A percentile compares a stretch with the other conserved stretches of the same genome.
These are phyloP conservation scores for Yarrowia keelungensis DNA, from an alignment of 805 yeast genomes.

Conservation along the genomic window DNA sequence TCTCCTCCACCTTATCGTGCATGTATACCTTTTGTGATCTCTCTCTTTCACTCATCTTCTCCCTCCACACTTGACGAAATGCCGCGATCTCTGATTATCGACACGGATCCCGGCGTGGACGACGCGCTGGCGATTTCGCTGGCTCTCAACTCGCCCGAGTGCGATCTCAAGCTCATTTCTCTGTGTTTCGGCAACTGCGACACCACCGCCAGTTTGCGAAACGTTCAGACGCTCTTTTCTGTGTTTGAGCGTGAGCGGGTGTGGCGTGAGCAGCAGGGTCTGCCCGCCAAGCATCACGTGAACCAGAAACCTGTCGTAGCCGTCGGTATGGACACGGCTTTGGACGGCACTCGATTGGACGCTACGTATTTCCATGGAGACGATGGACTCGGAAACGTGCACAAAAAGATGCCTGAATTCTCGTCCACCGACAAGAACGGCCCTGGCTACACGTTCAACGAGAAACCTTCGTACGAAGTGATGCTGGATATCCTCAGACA, in stretches of 20 bases:
- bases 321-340: slow-evolving; percentile 49
- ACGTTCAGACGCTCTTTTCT: slow-evolving; percentile 49
- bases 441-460: slow-evolving; percentile 47
- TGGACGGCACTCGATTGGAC: slow-evolving; percentile 47
- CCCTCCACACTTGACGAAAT: neutral
- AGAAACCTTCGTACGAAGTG: slow-evolving; percentile 48
- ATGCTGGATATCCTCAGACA: slow-evolving; percentile 50
- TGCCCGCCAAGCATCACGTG: slow-evolving; percentile 43
- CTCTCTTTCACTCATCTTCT: neutral
- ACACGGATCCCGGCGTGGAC: slow-evolving; percentile 56
- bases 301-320: slow-evolving; percentile 49
- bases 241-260: slow-evolving; percentile 49
- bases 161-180: slow-evolving; percentile 48
- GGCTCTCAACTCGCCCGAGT: slow-evolving; percentile 48
- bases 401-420: slow-evolving; percentile 49
- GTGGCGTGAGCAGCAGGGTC: slow-evolving; percentile 44
- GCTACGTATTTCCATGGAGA: slow-evolving; percentile 54
- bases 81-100: slow-evolving; percentile 47
- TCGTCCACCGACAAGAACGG: slow-evolving; percentile 44
- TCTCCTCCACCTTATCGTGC: slow-evolving; percentile 10
- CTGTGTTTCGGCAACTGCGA: slow-evolving; percentile 54
- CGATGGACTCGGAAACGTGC: slow-evolving; percentile 54
- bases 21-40: neutral
- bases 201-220: slow-evolving; percentile 47
- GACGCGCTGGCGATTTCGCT: slow-evolving; percentile 53